A percentile compares a stretch with the other conserved stretches of the same genome.
phyloP scores from a whole-genome alignment of 2,329 filamentous ascomycete species.

The Colletotrichum plurivorum region DNA sequence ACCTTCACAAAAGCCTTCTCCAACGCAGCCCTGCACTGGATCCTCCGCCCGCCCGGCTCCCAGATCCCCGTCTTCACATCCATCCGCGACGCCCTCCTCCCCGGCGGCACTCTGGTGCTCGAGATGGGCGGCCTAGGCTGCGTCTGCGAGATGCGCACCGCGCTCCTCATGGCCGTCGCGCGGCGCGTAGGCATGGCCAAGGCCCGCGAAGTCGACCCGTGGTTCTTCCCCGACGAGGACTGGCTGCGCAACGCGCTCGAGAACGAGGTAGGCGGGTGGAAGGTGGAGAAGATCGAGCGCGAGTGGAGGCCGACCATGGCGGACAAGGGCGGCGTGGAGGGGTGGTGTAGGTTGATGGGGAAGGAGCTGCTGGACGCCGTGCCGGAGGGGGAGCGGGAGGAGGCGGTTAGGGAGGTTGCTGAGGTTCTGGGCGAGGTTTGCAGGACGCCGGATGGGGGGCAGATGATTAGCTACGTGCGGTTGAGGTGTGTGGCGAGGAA shows the following conservation, averaged over 20 bases:
- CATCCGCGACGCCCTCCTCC: constrained; percentile 65
- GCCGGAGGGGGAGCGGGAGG: constrained; percentile 62
- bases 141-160: constrained; percentile 72
- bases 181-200: constrained; percentile 65
- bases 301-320: constrained; percentile 76
- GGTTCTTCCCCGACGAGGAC: constrained; percentile 79
- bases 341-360: constrained; percentile 77
- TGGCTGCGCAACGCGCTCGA: constrained; percentile 66
- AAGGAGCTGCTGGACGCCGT: constrained; percentile 70
- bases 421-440: constrained; percentile 70
- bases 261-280: constrained; percentile 61
- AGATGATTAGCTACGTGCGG: constrained; percentile 68
- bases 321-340: constrained; percentile 72
- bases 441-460: constrained; percentile 69
- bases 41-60: constrained; percentile 62
- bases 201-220: constrained; percentile 69
- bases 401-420: constrained; percentile 66
- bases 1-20: constrained; percentile 72
- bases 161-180: constrained; percentile 67
- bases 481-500: constrained; percentile 64
- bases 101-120: constrained; percentile 73
- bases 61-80: constrained; percentile 67
- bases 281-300: constrained; percentile 68
- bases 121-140: constrained; percentile 83
- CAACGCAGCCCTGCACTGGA: constrained; percentile 78